Evolutionary conservation across 1,139 yeast species (phyloP).

Genomic region (Debaryomyces robertsiae): DNA sequence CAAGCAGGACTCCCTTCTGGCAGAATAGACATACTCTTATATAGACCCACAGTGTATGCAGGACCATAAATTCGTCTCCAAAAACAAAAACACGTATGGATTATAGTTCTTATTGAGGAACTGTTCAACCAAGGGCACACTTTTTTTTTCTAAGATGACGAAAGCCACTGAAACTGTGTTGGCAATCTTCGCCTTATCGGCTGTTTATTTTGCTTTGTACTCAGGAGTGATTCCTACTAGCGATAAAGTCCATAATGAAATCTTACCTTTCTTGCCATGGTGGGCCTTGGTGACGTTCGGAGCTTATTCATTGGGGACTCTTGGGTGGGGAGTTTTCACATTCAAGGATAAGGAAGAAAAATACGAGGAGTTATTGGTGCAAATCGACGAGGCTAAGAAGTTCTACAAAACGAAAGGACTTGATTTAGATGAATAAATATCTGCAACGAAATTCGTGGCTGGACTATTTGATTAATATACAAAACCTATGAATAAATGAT

Average conservation of each 20-base stretch:
- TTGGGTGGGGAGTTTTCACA: slow-evolving; percentile 72
- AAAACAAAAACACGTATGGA: slow-evolving; percentile 7
- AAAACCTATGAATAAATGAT: slow-evolving; percentile 13
- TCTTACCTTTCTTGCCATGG: slow-evolving; percentile 68
- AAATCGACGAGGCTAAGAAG: slow-evolving; percentile 66
- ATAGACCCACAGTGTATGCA: slow-evolving; percentile 1
- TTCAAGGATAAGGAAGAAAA: slow-evolving; percentile 75
- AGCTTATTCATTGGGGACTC: slow-evolving; percentile 67
- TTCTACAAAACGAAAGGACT: slow-evolving; percentile 62
- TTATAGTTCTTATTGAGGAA: no score
- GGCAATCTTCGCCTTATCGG: slow-evolving; percentile 47
- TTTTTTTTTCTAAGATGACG: slow-evolving; percentile 47
- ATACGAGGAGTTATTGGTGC: slow-evolving; percentile 62
- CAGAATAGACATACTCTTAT: background rate
- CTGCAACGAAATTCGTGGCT: background rate
- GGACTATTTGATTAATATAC: slow-evolving; percentile 4
- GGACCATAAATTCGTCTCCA: background rate
- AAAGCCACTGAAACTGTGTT: slow-evolving; percentile 67
- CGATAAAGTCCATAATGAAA: slow-evolving; percentile 49
- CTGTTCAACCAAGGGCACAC: slow-evolving; percentile 2
- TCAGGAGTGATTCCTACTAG: slow-evolving; percentile 60
- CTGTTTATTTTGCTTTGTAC: slow-evolving; percentile 57
- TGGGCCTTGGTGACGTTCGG: slow-evolving; percentile 76
- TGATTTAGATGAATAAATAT: slow-evolving; percentile 41
- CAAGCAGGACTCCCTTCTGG: slow-evolving; percentile 41